Percentiles rank a stretch among this genome's conserved stretches.
These are phyloP conservation scores for Diaporthe australafricana DNA, from an alignment of 2,329 filamentous ascomycete genomes.

Conservation along the genomic window DNA sequence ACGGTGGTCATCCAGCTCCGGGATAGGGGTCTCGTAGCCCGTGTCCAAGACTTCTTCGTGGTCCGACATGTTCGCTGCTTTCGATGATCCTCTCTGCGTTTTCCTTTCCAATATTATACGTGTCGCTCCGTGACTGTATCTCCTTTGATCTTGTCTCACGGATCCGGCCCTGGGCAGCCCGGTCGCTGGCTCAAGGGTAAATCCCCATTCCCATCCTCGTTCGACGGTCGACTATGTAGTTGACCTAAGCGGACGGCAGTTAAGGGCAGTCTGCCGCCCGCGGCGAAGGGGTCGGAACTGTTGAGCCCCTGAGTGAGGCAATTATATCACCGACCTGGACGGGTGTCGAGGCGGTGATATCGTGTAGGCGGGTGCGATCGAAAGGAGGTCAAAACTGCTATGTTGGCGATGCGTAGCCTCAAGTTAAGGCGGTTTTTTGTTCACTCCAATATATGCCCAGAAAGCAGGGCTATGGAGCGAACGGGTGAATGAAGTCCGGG, in stretches of 20 bases:
- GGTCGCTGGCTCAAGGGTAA: conserved; percentile 34
- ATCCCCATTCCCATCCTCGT: conserved; percentile 38
- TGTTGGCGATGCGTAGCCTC: conserved; percentile 41
- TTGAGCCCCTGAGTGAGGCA: conserved; percentile 11
- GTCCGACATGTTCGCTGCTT: conserved; percentile 73
- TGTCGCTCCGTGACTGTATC: conserved; percentile 8
- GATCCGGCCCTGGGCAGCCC: conserved; percentile 32
- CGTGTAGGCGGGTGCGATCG: background rate
- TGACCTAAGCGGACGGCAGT: conserved; percentile 48
- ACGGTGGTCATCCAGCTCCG: conserved; percentile 90
- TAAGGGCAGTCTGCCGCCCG: conserved; percentile 49
- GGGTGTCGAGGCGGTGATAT: background rate
- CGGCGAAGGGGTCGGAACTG: conserved; percentile 37
- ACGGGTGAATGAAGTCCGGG: conserved; percentile 80
- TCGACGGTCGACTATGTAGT: conserved; percentile 22
- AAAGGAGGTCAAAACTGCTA: background rate
- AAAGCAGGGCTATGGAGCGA: conserved; percentile 92
- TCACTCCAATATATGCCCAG: conserved; percentile 96
- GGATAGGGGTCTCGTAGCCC: conserved; percentile 79
- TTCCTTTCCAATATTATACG: conserved; percentile 3
- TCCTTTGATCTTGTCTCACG: conserved; percentile 11
- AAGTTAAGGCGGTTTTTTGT: conserved; percentile 98
- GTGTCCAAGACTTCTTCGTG: conserved; percentile 71
- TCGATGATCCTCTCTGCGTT: background rate
- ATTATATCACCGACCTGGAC: conserved; percentile 24